phyloP scores from a whole-genome alignment of 1,284 basidiomycete species.

The Lentinula novae-zelandiae region DNA sequence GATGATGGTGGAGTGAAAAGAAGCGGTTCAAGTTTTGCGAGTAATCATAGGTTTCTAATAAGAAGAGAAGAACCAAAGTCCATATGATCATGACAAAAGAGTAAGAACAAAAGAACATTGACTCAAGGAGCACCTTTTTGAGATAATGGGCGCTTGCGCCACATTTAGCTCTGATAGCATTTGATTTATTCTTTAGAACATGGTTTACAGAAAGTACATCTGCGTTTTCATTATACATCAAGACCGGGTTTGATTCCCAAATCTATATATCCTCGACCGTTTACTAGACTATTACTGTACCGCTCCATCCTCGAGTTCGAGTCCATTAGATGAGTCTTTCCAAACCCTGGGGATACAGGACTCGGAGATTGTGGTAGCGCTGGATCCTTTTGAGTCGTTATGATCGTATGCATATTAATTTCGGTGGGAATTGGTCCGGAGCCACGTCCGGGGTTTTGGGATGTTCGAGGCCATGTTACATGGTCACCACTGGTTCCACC shows the following conservation, averaged over 20 bases:
- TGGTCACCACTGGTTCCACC: not conserved
- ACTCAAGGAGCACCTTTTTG: not conserved
- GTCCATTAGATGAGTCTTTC: not conserved
- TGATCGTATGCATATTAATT: not conserved
- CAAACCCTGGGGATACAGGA: not conserved
- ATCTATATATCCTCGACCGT: not conserved
- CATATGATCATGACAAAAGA: not conserved
- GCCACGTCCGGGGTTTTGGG: not conserved
- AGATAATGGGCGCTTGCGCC: not conserved
- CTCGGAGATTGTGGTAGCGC: not conserved
- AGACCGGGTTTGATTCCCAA: not conserved
- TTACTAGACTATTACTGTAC: not conserved
- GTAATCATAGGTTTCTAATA: not conserved
- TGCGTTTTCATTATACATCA: not conserved
- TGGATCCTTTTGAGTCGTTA: not conserved
- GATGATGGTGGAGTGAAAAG: not conserved
- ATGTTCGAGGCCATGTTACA: not conserved
- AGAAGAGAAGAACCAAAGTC: not conserved
- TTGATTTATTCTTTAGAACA: no score
- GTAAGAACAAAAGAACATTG: not conserved
- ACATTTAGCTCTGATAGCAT: not conserved
- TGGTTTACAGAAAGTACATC: no score
- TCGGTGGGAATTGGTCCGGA: not conserved
- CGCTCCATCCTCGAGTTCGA: not conserved
- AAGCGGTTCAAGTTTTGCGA: not conserved